Evolutionary conservation across 2,329 filamentous ascomycete genomes (phyloP).

Genomic region (Trichoderma aggressivum): DNA sequence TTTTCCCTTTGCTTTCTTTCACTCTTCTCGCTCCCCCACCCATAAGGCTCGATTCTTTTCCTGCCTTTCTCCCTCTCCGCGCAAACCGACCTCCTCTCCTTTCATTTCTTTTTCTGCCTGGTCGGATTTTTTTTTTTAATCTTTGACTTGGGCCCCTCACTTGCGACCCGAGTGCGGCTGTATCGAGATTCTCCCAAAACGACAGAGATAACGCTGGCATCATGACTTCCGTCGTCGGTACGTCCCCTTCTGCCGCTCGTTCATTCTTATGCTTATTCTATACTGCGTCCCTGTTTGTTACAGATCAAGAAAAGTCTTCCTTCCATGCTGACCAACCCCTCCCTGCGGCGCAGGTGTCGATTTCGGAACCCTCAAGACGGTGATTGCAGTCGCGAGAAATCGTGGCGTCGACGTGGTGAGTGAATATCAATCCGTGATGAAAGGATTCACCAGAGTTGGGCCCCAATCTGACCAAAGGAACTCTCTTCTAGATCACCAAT

Average conservation of each 20-base stretch:
- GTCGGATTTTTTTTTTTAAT: neutral
- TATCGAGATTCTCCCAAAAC: neutral
- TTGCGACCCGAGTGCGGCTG: constrained; percentile 2
- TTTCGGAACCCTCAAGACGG: constrained; percentile 94
- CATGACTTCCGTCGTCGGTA: constrained; percentile 22
- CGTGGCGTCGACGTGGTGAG: constrained; percentile 97
- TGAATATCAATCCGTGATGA: constrained; percentile 34
- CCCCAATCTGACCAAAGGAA: constrained; percentile 18
- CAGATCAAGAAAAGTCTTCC: neutral
- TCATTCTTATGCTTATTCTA: constrained; percentile 17
- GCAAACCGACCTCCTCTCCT: neutral
- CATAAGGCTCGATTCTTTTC: neutral
- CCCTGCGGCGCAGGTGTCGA: constrained; percentile 66
- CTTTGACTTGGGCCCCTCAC: constrained; percentile 16
- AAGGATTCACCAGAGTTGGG: neutral
- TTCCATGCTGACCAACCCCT: constrained; percentile 21
- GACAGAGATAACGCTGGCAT: neutral
- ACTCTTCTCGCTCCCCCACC: neutral
- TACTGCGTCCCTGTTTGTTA: constrained; percentile 6
- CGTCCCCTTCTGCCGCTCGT: constrained; percentile 1
- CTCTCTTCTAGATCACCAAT: constrained; percentile 77
- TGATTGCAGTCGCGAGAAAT: constrained; percentile 95
- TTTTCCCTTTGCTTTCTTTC: neutral
- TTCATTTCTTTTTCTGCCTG: neutral
- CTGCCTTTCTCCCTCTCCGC: neutral